Percentiles rank a stretch among this genome's conserved stretches.
These are phyloP conservation scores for Botryotinia narcissicola DNA, from an alignment of 2,329 filamentous ascomycete genomes.

Conservation along the genomic window DNA sequence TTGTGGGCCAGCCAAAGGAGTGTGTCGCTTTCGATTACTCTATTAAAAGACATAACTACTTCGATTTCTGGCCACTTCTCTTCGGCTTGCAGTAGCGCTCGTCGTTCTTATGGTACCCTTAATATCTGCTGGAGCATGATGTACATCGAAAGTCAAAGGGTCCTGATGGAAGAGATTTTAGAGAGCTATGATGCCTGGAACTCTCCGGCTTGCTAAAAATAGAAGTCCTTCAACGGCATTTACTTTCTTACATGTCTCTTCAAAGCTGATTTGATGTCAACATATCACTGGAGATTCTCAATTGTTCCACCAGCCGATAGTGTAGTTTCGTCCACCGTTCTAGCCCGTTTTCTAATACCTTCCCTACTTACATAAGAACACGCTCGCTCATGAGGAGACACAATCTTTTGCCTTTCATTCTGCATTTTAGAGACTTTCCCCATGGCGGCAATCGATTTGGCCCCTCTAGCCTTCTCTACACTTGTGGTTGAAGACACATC, in stretches of 20 bases:
- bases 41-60: too few species aligned
- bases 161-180: background rate
- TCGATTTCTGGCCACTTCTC: background rate
- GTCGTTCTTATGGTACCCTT: background rate
- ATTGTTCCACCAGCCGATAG: fast-evolving
- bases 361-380: background rate
- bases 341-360: background rate
- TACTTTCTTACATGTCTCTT: background rate
- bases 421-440: background rate
- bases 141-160: background rate
- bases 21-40: background rate
- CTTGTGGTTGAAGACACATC: background rate
- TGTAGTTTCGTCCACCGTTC: background rate
- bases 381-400: background rate
- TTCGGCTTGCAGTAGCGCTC: background rate
- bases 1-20: too few species aligned
- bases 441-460: background rate
- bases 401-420: background rate
- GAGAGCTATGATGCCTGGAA: background rate
- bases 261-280: background rate
- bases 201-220: background rate
- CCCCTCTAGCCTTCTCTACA: background rate
- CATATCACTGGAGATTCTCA: background rate
- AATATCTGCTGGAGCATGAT: background rate
- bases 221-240: background rate